Evolutionary conservation across 83 land plant species (phyloP).

Genomic region (Diphasiastrum complanatum): DNA sequence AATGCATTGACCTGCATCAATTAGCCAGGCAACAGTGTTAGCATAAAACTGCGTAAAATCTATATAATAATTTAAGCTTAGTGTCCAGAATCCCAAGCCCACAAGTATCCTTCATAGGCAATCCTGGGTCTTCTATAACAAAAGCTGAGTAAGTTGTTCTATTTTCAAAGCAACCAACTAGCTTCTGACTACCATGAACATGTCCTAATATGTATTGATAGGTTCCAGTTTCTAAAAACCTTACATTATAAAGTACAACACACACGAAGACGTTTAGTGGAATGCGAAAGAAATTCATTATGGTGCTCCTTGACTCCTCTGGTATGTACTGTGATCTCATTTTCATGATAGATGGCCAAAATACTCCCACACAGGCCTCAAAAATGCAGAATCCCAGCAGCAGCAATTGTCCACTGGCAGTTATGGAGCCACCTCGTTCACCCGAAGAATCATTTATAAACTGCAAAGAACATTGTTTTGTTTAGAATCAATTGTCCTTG

Average conservation of each 20-base stretch:
- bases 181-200: not conserved
- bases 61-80: not conserved
- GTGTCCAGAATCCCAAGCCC: no score
- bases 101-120: no score
- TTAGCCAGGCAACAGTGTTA: not conserved
- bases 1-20: conserved; percentile 8
- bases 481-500: no score
- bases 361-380: conserved; percentile 14
- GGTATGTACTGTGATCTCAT: conserved; percentile 14
- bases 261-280: conserved; percentile 16
- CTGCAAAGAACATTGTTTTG: no score
- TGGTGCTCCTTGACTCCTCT: conserved; percentile 11
- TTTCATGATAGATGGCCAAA: conserved; percentile 18
- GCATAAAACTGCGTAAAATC: not conserved
- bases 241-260: conserved; percentile 13
- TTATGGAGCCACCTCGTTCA: not conserved
- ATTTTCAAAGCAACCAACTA: not conserved
- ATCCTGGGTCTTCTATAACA: no score
- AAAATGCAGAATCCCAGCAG: conserved; percentile 15
- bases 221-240: not conserved
- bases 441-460: no score
- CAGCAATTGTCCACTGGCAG: not conserved
- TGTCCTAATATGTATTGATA: not conserved
- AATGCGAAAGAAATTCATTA: conserved; percentile 16
- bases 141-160: not conserved